Evolutionary conservation across 108 stramenopile species (phyloP), one percentile per base, ranked within the genome.

Genomic region (Thalassiosira profunda): DNA sequence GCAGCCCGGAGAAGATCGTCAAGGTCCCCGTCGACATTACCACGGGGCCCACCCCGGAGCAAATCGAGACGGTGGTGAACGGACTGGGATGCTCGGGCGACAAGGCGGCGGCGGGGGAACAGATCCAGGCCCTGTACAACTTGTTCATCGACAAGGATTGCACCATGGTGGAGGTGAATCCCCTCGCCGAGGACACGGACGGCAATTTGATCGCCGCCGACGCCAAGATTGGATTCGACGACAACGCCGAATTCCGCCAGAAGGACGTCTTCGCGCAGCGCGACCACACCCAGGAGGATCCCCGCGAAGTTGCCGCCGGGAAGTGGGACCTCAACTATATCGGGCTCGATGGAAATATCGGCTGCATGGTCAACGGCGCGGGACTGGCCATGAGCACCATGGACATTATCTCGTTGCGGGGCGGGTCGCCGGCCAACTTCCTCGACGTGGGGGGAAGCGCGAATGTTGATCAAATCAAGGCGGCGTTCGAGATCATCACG

Each of bases 321-420:
- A 85, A 90, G 61, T 80, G 90, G 55, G 95, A 91, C 79, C 74
- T 98, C 54, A 97, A 98, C 74, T 98, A 98, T 81, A 97, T 98
- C 70, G 98, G 98, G n/a, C 78, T 98, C 24, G 92, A 89, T 52
- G 97, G 98, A 17, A 87, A 79, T 69, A 97, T 98, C 70, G 98
- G 98, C 26, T 98, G 98, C 79, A 98, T 98, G 98, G 97, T 98
- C 37, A 98, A 98, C 71, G 97, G 97, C 40, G 97, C 97, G 9
- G 97, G 96, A 24, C 72, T 98, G 25, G 97, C 97, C 74, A 98
- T 98, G 97, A 57, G 86, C 48, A 98, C 97, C 43, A 95, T 98
- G 95, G 96, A 98, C 63, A 93, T 97, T 65, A 96, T 98, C 76
- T 86, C 92, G 56, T 81, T 96, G 70, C 86, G 89, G 83, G 97